A percentile compares a stretch with the other conserved stretches of the same genome.
Conservation (phyloP, 2,329 filamentous ascomycete species). For the Claviceps africana region DNA sequence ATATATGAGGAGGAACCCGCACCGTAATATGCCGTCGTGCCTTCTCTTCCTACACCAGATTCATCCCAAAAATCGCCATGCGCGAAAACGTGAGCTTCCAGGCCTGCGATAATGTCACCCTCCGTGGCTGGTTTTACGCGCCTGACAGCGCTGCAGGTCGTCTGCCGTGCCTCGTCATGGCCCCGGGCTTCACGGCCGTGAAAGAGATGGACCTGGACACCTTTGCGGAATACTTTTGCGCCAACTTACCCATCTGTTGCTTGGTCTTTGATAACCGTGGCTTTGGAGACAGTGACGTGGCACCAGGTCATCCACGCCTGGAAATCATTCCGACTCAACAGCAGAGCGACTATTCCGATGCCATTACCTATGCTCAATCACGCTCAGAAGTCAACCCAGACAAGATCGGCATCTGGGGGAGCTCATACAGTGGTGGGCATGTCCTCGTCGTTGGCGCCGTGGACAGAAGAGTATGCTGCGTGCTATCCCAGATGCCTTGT, state of each 20-base stretch:
- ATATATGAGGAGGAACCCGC: not conserved
- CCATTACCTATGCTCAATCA: not conserved
- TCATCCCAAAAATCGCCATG: not conserved
- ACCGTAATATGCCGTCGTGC: not conserved
- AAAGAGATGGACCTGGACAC: not conserved
- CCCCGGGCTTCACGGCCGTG: not conserved
- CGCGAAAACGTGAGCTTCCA: not conserved
- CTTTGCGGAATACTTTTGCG: not conserved
- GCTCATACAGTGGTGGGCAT: not conserved
- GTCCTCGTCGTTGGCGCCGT: not conserved
- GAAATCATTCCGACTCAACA: not conserved
- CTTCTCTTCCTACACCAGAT: not conserved
- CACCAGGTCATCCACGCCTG: not conserved
- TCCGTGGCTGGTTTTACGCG: not conserved
- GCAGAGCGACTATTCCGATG: not conserved
- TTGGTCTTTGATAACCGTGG: not conserved
- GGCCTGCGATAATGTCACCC: not conserved
- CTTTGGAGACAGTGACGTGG: not conserved
- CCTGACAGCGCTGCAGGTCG: not conserved
- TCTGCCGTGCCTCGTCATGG: not conserved
- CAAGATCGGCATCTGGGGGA: not conserved
- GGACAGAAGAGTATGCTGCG: not conserved
- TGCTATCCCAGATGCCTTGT: not conserved
- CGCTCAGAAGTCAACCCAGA: not conserved
- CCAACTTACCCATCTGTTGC: not conserved